Base-by-base conservation (phyloP, 352 stramenopile species). In the Phytophthora idaei region DNA sequence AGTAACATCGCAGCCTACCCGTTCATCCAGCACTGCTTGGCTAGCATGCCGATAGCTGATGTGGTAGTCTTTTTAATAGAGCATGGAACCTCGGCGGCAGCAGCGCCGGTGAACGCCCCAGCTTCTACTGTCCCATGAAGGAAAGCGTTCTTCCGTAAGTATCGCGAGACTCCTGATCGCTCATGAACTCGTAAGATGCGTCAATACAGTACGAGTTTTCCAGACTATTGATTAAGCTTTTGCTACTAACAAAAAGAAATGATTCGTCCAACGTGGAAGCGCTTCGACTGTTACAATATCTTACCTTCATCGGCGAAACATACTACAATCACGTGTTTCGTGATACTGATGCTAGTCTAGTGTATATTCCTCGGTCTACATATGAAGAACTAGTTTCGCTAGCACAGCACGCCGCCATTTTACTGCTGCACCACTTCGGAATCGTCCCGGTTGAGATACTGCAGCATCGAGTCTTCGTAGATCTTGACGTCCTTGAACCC, bases 391-490 rank as follows among this genome's bases (percentile, higher is more conserved):
- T 21, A 21, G 21, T 21, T 21, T 21, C 21, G 21, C 21, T 21
- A 21, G 21, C 21, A 21, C 32, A n/a, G 36, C 12, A 3, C 3
- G n/a, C 36, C 9, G 11, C 12, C 12, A n/a, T 15, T 15, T 62
- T 60, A 69, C 49, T 72, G 68, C 57, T 76, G 47, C 28, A 80
- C 76, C n/a, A 92, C 77, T 27, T 69, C 67, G 1, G 81, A 88
- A 58, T 90, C 81, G 34, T 83, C 72, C 55, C 76, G 74, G 70
- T 94, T 94, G 9, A 94, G 65, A 57, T 94, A 94, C 69, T 94
- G 70, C 8, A 81, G 58, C 86, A 94, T 94, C 46, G 84, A 93
- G 71, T 87, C 69, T 64, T 92, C 84, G 64, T 92, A 93, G 21
- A 73, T 65, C 50, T 63, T 69, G 17, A 76, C 69, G 45, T 73